Conservation (phyloP, 2,329 filamentous ascomycete genomes). For the Claviceps humidiphila region DNA sequence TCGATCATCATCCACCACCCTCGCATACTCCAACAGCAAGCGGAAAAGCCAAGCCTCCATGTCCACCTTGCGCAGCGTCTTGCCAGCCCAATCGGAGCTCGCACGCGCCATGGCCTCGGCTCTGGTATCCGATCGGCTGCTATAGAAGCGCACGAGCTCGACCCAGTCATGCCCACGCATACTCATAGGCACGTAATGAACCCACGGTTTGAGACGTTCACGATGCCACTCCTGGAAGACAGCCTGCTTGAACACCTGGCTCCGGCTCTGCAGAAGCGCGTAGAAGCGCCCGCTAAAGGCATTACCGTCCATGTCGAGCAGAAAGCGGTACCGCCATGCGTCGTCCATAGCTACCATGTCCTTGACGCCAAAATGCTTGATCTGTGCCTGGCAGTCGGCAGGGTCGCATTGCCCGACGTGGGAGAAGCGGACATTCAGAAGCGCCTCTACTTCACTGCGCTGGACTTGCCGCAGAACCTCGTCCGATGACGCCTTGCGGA, state of each 20-base stretch:
- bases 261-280: constrained; percentile 70
- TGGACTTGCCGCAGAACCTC: constrained; percentile 55
- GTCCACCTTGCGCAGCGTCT: constrained; percentile 57
- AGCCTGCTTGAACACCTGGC: constrained; percentile 79
- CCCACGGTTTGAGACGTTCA: constrained; percentile 87
- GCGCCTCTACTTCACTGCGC: constrained; percentile 50
- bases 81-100: constrained; percentile 58
- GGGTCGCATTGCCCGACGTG: constrained; percentile 86
- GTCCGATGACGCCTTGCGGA: constrained; percentile 12
- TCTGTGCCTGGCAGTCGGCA: constrained; percentile 76
- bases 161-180: constrained; percentile 75
- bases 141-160: constrained; percentile 65
- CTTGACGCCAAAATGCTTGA: constrained; percentile 57
- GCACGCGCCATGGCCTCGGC: constrained; percentile 41
- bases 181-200: constrained; percentile 80
- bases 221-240: constrained; percentile 92
- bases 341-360: constrained; percentile 79
- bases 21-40: constrained; percentile 53
- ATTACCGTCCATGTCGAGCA: constrained; percentile 92
- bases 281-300: constrained; percentile 93
- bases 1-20: constrained; percentile 52
- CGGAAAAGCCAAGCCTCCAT: constrained; percentile 59
- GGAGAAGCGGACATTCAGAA: constrained; percentile 81
- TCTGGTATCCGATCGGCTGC: neutral
- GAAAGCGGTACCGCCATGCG: constrained; percentile 74